Base-by-base conservation (phyloP, 2,329 filamentous ascomycete genomes). In the Penicillium concentricum region DNA sequence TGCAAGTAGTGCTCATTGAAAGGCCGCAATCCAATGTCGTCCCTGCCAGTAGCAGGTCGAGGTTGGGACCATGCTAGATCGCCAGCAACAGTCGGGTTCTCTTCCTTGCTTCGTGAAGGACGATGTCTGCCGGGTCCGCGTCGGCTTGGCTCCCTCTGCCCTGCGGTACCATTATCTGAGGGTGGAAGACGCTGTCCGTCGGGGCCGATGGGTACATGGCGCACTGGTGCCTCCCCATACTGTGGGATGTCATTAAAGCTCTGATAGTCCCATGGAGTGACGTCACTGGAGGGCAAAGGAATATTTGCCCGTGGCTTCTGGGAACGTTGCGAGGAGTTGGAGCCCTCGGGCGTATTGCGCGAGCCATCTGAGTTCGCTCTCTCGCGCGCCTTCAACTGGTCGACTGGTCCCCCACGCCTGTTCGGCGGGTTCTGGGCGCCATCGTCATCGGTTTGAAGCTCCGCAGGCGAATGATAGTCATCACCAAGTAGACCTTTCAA, bases 261-360 rank as follows among this genome's bases (percentile, higher is more conserved):
- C 75, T 97, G 94, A 72, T 94, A 97, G 60, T 96, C 83, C 82
- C 96, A 99, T n/a, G 94, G 94, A 38, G 96, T 94, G 56, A 99
- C 92, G 75, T 97, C 93, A 69, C 91, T 94, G 13, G 90, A 91
- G 41, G 90, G 90, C 50, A 92, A 82, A 13, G 92, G 92, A n/a
- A 91, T 96, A 66, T 59, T 59, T 12, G 62, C 53, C 49, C 89
- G 84, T 46, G 92, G 91, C 64, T 91, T 83, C 28, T 89, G 92
- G 32, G 85, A 86, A 51, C 84, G 83, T 39, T 91, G 91, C 51
- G 92, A 95, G 44, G 82, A 82, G 61, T 92, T 75, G 52, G 74
- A 70, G 9, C 69, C 63, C 28, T 76, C 76, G 41, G 78, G 69
- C 49, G 75, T 74, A 35, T 55, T 50, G 58, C 87, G 81, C 62